A percentile compares a stretch with the other conserved stretches of the same genome.
phyloP scores from a whole-genome alignment of 208 protist genomes.

The Trypanosoma melophagium region DNA sequence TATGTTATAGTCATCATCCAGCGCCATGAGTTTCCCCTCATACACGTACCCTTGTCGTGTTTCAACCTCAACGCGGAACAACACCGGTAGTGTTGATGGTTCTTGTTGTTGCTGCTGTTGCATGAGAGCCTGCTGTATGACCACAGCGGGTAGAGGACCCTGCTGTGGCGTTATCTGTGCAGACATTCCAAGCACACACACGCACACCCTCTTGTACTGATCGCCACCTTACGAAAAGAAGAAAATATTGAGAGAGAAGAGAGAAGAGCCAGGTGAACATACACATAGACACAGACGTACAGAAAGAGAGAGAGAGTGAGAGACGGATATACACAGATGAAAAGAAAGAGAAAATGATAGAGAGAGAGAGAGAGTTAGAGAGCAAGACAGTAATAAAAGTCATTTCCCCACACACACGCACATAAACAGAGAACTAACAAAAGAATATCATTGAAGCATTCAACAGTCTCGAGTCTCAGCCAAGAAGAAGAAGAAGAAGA shows the following conservation, averaged over 20 bases:
- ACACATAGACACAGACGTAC: no score
- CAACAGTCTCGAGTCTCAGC: no score
- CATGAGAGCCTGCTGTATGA: constrained; percentile 18
- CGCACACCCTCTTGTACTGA: not conserved
- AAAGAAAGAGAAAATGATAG: no score
- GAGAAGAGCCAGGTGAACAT: no score
- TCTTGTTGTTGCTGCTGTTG: constrained; percentile 7
- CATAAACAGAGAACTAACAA: no score
- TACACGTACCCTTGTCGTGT: constrained; percentile 86
- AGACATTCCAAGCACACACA: constrained; percentile 8
- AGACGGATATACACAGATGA: no score
- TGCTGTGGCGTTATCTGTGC: constrained; percentile 3
- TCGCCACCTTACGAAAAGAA: constrained; percentile 5
- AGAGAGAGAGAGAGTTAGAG: no score
- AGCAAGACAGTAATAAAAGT: no score
- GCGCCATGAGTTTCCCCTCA: constrained; percentile 48
- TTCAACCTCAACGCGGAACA: constrained; percentile 76
- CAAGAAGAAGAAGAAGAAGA: no score
- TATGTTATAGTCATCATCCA: constrained; percentile 83
- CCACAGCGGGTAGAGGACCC: constrained; percentile 25
- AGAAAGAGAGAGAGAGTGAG: no score
- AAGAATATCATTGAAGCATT: no score
- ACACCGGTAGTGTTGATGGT: constrained; percentile 1
- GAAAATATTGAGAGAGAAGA: constrained; percentile 18
- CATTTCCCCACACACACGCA: no score